Evolutionary conservation across 2,329 filamentous ascomycete species (phyloP).

Genomic region (Fusarium sp.): DNA sequence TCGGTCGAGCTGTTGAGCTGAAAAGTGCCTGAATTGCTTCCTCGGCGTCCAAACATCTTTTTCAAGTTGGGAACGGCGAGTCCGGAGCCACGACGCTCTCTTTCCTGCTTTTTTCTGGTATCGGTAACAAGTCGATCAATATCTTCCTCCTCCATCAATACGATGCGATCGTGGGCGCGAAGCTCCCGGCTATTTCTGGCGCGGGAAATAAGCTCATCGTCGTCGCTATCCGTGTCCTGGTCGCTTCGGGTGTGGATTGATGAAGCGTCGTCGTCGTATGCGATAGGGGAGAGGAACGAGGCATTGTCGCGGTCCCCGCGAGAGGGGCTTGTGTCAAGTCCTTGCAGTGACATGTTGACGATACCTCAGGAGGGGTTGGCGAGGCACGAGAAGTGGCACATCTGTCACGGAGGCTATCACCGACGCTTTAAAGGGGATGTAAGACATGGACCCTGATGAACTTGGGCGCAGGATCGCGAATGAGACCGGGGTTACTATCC

Average conservation of each 20-base stretch:
- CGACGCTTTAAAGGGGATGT: conserved; percentile 35
- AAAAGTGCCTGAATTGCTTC: conserved; percentile 50
- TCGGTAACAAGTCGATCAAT: conserved; percentile 70
- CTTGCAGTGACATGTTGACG: conserved; percentile 38
- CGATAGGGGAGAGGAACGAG: conserved; percentile 71
- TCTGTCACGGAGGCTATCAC: conserved; percentile 8
- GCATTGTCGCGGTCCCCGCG: conserved; percentile 46
- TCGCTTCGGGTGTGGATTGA: conserved; percentile 76
- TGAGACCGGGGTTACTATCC: conserved; percentile 40
- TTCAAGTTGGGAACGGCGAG: conserved; percentile 64
- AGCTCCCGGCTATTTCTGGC: conserved; percentile 78
- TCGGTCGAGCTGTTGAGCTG: conserved; percentile 60
- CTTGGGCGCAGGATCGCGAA: conserved; percentile 25
- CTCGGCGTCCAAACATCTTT: conserved; percentile 56
- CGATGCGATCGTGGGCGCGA: conserved; percentile 74
- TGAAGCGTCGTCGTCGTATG: conserved; percentile 76
- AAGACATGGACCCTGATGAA: conserved; percentile 37
- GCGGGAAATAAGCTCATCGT: conserved; percentile 75
- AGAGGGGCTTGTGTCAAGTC: conserved; percentile 37
- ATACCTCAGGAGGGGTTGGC: conserved; percentile 27
- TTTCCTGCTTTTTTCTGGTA: conserved; percentile 62
- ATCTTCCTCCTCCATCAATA: conserved; percentile 83
- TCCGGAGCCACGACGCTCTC: conserved; percentile 62
- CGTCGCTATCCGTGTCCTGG: conserved; percentile 81
- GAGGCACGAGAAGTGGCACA: conserved; percentile 32